Conservation (phyloP, 352 stramenopile species). For the Hyaloperonospora brassicae region DNA sequence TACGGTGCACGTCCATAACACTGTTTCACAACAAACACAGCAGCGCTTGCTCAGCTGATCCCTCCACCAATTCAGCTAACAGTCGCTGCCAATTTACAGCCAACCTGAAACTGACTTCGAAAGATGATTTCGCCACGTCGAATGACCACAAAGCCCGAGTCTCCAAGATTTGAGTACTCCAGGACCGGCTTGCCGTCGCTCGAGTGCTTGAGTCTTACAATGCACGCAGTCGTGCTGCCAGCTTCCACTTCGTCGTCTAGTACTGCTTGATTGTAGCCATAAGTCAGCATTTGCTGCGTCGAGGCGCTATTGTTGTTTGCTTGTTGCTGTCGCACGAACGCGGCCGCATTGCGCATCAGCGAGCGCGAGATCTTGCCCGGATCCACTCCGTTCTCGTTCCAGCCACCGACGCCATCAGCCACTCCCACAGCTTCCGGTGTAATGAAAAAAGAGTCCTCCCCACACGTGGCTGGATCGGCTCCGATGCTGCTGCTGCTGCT, state of each 20-base stretch:
- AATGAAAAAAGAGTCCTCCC: constrained; percentile 74
- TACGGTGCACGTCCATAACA: constrained; percentile 70
- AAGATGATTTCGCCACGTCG: constrained; percentile 54
- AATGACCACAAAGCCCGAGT: constrained; percentile 73
- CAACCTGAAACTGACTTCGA: constrained; percentile 64
- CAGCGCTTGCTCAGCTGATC: not conserved
- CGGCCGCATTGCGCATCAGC: constrained; percentile 57
- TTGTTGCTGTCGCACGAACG: constrained; percentile 36
- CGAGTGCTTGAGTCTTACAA: constrained; percentile 53
- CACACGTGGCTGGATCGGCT: constrained; percentile 42
- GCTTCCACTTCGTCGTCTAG: constrained; percentile 65
- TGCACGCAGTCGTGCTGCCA: constrained; percentile 68
- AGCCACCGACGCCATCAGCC: constrained; percentile 66
- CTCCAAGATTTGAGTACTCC: constrained; percentile 74
- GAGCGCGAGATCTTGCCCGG: constrained; percentile 67
- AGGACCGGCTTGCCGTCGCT: constrained; percentile 38
- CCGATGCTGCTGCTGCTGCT: constrained; percentile 40
- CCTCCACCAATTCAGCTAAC: not conserved
- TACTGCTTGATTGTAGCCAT: constrained; percentile 54
- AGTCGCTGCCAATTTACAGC: not conserved
- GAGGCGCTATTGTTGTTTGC: constrained; percentile 25
- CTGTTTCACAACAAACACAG: constrained; percentile 14
- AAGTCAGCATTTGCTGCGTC: constrained; percentile 45
- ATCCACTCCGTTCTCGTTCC: constrained; percentile 79
- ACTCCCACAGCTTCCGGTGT: constrained; percentile 55